Conservation (phyloP, 75 land plant species). For the Picea sitchensis region DNA sequence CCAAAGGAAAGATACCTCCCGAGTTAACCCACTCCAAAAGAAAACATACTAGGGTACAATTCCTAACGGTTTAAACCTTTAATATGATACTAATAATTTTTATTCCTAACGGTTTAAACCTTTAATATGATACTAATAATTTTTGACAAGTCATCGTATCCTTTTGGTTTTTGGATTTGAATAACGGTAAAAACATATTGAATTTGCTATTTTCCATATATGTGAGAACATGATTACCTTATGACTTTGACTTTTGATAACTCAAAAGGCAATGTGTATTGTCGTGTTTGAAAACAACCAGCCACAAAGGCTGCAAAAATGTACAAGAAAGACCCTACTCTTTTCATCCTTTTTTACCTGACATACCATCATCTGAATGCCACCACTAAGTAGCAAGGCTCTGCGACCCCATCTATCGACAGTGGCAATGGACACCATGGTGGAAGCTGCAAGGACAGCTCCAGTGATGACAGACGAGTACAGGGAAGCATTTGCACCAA, state of each 20-base stretch:
- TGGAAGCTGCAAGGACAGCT: constrained; percentile 58
- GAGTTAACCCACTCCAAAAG: too few species aligned
- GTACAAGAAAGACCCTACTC: background rate
- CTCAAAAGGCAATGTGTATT: background rate
- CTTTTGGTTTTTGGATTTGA: background rate
- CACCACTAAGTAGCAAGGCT: constrained; percentile 51
- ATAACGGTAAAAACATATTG: background rate
- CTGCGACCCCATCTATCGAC: constrained; percentile 67
- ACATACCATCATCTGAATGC: constrained; percentile 66
- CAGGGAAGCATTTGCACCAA: constrained; percentile 59
- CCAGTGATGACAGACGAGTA: constrained; percentile 82
- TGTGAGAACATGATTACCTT: too few species aligned
- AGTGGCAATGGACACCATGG: constrained; percentile 66
- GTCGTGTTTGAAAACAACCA: background rate
- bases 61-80: background rate
- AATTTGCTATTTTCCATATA: too few species aligned
- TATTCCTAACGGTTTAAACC: too few species aligned
- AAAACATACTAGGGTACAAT: too few species aligned
- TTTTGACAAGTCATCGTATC: background rate
- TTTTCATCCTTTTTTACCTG: constrained; percentile 35
- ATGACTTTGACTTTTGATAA: too few species aligned
- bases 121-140: background rate
- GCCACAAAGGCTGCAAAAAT: background rate
- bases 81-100: too few species aligned
- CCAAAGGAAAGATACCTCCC: too few species aligned